phyloP scores from a whole-genome alignment of 495 filamentous ascomycete species.

The Hypomontagnella submonticulosa region DNA sequence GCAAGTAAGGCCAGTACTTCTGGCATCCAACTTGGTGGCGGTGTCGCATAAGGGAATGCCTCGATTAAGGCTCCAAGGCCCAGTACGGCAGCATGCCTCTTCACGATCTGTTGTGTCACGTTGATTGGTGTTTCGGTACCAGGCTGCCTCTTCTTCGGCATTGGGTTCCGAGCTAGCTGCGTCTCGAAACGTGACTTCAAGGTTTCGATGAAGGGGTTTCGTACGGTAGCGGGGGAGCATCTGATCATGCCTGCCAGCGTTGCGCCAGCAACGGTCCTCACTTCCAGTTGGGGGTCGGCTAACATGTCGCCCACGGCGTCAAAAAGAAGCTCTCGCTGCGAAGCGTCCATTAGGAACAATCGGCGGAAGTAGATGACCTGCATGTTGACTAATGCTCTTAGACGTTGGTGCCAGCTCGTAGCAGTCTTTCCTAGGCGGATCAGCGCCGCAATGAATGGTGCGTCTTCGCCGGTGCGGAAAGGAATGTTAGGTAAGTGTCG shows the following conservation, averaged over 20 bases:
- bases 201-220: constrained; percentile 75
- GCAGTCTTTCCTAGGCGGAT: constrained; percentile 89
- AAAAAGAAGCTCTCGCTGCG: constrained; percentile 83
- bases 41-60: constrained; percentile 96
- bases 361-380: constrained; percentile 99
- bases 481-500: constrained; percentile 96
- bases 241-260: constrained; percentile 98
- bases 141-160: constrained; percentile 75
- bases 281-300: constrained; percentile 90
- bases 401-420: constrained; percentile 93
- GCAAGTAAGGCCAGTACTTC: constrained; percentile 90
- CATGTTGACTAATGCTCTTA: constrained; percentile 98
- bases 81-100: constrained; percentile 89
- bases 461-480: constrained; percentile 85
- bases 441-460: constrained; percentile 82
- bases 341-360: constrained; percentile 86
- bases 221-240: constrained; percentile 87
- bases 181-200: constrained; percentile 83
- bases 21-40: constrained; percentile 93
- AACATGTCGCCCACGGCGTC: constrained; percentile 94
- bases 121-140: constrained; percentile 84
- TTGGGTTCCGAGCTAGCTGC: constrained; percentile 80
- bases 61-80: constrained; percentile 91
- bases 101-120: constrained; percentile 79
- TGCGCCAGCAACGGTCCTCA: constrained; percentile 89